Base-by-base conservation (phyloP, 352 stramenopile genomes). In the Phytophthora constricta region DNA sequence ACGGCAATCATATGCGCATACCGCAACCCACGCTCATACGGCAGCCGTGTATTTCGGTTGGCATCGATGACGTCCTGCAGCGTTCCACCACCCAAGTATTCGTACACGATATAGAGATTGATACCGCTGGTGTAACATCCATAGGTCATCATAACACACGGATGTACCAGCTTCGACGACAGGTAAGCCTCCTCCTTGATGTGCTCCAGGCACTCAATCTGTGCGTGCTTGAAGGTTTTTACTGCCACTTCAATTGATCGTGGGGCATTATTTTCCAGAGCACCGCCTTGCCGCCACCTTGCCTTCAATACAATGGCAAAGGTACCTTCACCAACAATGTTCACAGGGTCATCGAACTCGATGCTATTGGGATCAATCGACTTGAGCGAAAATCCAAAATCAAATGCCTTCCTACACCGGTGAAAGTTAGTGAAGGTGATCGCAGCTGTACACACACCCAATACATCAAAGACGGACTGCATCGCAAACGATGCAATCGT, bases 101-200 rank as follows among this genome's bases (percentile, higher is more conserved):
- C 86, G 47, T 86, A 94, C 65, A 94, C 82, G 48, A 94, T 89
- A 69, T 92, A 92, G 54, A 94, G 68, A 68, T 91, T 90, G 51
- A 80, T 90, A 3, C 84, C 84, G 27, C 70, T 91, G 11, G 86
- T 94, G 62, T 91, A 94, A 61, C 86, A 94, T 0, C 86, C 86
- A 27, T 94, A 94, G 13, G 86, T 94, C 71, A 89, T 87, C 86
- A 94, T 94, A 23, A 94, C 82, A 53, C 84, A 91, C 19, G 84
- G 86, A 25, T 94, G 86, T 25, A 92, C 72, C 26, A 94, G 58
- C 54, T 90, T 89, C 7, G 84, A 94, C 31, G 86, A 89, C 25
- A 94, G 53, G 39, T 94, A 92, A 3, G 86, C 86, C 61, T 94
- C 86, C 52, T 94, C 86, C 52, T 94, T 91, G 61, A 92, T 87